Evolutionary conservation across 768 basidiomycete species (phyloP).

Genomic region (Russula dissimulans): DNA sequence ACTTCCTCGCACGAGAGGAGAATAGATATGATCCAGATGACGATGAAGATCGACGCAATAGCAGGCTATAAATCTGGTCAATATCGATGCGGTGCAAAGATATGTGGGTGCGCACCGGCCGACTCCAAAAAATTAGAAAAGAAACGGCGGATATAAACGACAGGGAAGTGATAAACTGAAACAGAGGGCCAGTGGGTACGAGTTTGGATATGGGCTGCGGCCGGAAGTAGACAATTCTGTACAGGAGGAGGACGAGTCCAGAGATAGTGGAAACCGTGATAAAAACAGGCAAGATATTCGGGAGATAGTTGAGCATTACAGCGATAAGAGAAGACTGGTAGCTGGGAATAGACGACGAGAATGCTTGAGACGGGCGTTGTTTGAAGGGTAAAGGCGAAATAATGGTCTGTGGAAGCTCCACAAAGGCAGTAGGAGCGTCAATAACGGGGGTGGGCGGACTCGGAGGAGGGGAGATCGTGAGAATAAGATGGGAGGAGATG

Average conservation of each 20-base stretch:
- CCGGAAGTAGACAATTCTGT: background rate
- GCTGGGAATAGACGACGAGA: background rate
- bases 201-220: background rate
- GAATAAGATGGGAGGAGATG: background rate
- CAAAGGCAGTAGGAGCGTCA: background rate
- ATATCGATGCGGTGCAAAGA: background rate
- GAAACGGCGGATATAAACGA: background rate
- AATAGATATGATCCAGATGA: background rate
- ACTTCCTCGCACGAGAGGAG: background rate
- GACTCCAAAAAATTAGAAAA: background rate
- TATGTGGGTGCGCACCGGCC: background rate
- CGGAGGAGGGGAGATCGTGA: background rate
- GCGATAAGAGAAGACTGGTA: slow-evolving; percentile 5
- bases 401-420: background rate
- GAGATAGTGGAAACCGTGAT: background rate
- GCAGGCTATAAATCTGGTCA: background rate
- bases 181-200: background rate
- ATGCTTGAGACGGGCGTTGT: background rate
- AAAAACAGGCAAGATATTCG: background rate
- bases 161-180: background rate
- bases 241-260: background rate
- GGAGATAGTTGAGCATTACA: background rate
- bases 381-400: background rate
- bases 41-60: background rate
- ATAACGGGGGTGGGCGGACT: background rate